Evolutionary conservation across 345 rosid species (phyloP), one percentile per base, ranked within the genome.

Genomic region (Rhodomyrtus tomentosa): DNA sequence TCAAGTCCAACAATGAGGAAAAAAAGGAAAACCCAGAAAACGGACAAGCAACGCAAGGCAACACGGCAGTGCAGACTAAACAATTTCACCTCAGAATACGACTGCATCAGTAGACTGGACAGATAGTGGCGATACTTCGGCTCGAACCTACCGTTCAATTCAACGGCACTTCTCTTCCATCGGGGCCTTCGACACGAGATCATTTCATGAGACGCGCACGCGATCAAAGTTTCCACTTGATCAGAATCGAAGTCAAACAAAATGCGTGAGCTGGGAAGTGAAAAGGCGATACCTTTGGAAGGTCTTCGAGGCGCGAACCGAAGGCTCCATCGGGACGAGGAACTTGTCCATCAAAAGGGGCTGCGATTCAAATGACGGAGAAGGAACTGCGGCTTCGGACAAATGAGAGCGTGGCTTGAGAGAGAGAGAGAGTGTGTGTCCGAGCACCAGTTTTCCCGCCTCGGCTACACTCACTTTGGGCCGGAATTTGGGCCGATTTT

Each of bases 101-200:
- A 97, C 50, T 90, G 92, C 89, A 95, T 62, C 50, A 94, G 89
- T 40, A 94, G 83, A 80, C 88, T 25, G 40, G 94, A 91, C 45
- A 92, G 86, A 10, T 88, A 82, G 81, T 92, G 95, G 74, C 95
- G 94, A 81, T 92, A 92, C 59, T 83, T 86, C 45, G 94, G 84
- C 12, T 88, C 88, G 18, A 92, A 73, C 79, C 93, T 89, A 42
- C 98, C 99, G 9, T 83, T 89, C 90, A 97, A 82, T 84, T 97
- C 96, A 84, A 91, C 81, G 15, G 82, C 18, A 85, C 92, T 92
- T 88, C 95, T 87, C 88, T 86, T 88, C 98, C 98, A 93, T 84
- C 82, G 90, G 42, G 79, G 85, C 86, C 94, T 88, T 74, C 9
- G 29, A 29, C 5, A 24, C 15, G 56, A 53, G 7, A 73, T 38